Evolutionary conservation across 2,329 filamentous ascomycete species (phyloP).

Genomic region (Colletotrichum sp.): DNA sequence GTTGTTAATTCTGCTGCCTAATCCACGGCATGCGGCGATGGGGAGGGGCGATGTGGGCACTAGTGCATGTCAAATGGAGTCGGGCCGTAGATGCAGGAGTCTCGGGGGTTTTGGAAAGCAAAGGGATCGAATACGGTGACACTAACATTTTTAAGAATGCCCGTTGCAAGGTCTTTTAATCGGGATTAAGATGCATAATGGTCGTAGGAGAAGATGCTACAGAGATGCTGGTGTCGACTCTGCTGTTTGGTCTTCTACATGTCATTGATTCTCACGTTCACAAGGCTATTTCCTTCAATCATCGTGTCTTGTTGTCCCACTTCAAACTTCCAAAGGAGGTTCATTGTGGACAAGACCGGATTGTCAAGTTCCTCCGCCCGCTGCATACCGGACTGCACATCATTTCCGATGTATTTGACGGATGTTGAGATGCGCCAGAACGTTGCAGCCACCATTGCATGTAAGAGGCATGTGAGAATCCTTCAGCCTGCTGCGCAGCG

Average conservation of each 20-base stretch:
- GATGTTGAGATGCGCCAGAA: not conserved
- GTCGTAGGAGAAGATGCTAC: not conserved
- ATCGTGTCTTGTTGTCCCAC: not conserved
- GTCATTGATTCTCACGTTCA: not conserved
- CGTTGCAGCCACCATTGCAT: not conserved
- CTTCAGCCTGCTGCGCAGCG: not conserved
- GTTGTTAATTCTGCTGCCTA: slow-evolving; percentile 16
- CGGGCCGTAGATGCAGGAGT: not conserved
- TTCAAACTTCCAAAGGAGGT: not conserved
- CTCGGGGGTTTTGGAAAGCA: not conserved
- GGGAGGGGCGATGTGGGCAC: not conserved
- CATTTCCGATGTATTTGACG: not conserved
- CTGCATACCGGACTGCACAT: not conserved
- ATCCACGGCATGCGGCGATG: not conserved
- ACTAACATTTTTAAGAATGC: not conserved
- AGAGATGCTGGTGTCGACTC: not conserved
- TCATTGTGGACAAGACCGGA: not conserved
- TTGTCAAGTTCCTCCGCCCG: not conserved
- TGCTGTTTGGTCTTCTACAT: not conserved
- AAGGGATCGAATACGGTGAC: not conserved
- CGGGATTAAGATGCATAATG: not conserved
- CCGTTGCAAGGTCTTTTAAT: not conserved
- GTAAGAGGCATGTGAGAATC: not conserved
- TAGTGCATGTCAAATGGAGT: not conserved
- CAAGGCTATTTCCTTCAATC: not conserved